Percentiles rank a stretch among this genome's conserved stretches.
Evolutionary conservation across 148 eudicot genomes (phyloP).

Genomic region (Selenicereus undatus): DNA sequence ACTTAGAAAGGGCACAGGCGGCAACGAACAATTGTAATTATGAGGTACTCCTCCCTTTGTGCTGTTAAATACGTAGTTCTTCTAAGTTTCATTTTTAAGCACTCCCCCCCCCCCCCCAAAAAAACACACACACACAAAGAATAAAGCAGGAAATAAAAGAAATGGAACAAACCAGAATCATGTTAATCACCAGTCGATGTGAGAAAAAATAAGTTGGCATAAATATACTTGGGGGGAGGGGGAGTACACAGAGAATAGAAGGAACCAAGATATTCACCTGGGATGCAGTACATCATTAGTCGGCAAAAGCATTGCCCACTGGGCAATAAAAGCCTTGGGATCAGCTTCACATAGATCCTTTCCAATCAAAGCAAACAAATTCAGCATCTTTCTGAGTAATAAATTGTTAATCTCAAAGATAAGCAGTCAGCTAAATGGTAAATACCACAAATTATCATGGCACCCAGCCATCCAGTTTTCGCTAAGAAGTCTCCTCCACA

Average conservation of each 20-base stretch:
- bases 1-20: neutral
- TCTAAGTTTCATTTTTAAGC: neutral
- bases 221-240: neutral
- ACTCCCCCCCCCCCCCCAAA: neutral
- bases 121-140: neutral
- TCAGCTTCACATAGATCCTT: conserved; percentile 97
- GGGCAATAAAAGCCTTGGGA: conserved; percentile 77
- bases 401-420: neutral
- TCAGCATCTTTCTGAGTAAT: conserved; percentile 5
- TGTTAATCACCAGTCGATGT: neutral
- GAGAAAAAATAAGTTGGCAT: conserved; percentile 1
- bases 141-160: neutral
- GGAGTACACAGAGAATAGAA: neutral
- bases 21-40: neutral
- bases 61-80: neutral
- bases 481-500: too few relatives aligned
- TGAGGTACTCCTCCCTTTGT: neutral
- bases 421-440: too few relatives aligned
- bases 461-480: too few relatives aligned
- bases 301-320: conserved; percentile 95
- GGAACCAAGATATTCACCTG: conserved; percentile 43
- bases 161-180: neutral
- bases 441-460: too few relatives aligned
- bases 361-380: conserved; percentile 13
- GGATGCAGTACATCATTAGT: conserved; percentile 82